Conservation (phyloP, 2,329 filamentous ascomycete genomes). For the Xylaria sp. region DNA sequence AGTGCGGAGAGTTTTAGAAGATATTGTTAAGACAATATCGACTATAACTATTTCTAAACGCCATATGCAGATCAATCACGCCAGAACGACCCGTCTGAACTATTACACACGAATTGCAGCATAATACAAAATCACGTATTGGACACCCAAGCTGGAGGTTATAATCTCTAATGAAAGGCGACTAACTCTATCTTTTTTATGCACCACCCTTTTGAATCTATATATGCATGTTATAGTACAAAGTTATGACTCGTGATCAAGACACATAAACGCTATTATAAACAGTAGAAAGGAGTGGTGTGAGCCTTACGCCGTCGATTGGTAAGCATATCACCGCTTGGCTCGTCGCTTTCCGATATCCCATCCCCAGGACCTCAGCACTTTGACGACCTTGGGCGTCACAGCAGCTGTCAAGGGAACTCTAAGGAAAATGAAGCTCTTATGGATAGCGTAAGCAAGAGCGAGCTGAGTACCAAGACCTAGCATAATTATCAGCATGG, state of each 20-base stretch:
- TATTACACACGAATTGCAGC: background rate
- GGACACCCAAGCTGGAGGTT: background rate
- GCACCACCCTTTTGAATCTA: slow-evolving; percentile 15
- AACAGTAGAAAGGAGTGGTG: slow-evolving; percentile 16
- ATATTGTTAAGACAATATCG: background rate
- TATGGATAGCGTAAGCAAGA: slow-evolving; percentile 96
- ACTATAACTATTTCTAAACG: background rate
- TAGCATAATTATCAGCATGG: slow-evolving; percentile 48
- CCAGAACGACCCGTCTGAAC: background rate
- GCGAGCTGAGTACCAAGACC: slow-evolving; percentile 83
- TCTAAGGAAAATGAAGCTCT: slow-evolving; percentile 96
- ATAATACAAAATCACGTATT: background rate
- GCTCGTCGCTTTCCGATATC: slow-evolving; percentile 81
- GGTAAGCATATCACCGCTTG: slow-evolving; percentile 37
- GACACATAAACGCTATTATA: slow-evolving; percentile 3
- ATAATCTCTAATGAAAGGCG: background rate
- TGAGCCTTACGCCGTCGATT: slow-evolving; percentile 8
- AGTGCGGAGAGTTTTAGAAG: background rate
- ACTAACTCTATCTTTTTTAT: slow-evolving; percentile 33
- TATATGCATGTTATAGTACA: slow-evolving; percentile 29
- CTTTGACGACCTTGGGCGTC: slow-evolving; percentile 93
- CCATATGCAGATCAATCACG: background rate
- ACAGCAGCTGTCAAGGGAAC: slow-evolving; percentile 91
- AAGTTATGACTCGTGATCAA: slow-evolving; percentile 3
- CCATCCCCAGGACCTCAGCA: slow-evolving; percentile 89